Percentiles rank a stretch among this genome's conserved stretches.
These are phyloP conservation scores for Boletus pseudopeckii DNA, from an alignment of 768 basidiomycete genomes.

Conservation along the genomic window DNA sequence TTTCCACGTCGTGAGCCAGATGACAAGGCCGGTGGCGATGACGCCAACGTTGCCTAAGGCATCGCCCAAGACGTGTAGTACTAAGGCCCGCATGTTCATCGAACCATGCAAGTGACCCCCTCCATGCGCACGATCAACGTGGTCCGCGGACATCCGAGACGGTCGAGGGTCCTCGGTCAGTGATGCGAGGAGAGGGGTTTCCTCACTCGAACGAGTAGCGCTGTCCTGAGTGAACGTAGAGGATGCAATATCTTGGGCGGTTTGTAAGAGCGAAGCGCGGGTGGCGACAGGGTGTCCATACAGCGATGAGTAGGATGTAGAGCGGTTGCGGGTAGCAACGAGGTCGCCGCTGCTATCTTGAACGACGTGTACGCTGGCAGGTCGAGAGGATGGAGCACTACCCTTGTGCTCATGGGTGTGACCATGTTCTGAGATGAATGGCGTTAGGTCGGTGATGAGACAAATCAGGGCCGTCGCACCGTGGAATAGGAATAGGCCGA, in stretches of 20 bases:
- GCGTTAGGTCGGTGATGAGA: constrained; percentile 7
- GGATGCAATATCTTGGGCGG: constrained; percentile 76
- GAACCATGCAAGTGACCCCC: constrained; percentile 54
- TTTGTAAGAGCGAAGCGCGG: constrained; percentile 70
- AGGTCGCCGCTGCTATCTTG: constrained; percentile 16
- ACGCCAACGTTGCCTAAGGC: constrained; percentile 98
- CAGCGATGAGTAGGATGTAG: constrained; percentile 54
- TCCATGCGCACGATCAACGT: constrained; percentile 8
- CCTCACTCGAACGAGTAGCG: constrained; percentile 31
- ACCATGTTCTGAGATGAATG: constrained; percentile 52
- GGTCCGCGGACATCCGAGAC: constrained; percentile 17
- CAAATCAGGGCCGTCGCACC: constrained; percentile 45
- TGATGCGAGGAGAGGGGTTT: constrained; percentile 42
- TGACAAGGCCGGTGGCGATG: constrained; percentile 90
- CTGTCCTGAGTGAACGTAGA: constrained; percentile 15
- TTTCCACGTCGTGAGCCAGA: constrained; percentile 83
- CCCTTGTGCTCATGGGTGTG: constrained; percentile 50
- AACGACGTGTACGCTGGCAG: constrained; percentile 35
- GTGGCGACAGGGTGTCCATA: constrained; percentile 75
- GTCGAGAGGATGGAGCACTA: constrained; percentile 37
- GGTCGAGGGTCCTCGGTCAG: not conserved
- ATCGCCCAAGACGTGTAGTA: constrained; percentile 94
- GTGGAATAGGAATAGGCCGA: constrained; percentile 93
- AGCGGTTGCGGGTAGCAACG: constrained; percentile 32
- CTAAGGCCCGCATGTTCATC: constrained; percentile 98